Evolutionary conservation across 2,329 filamentous ascomycete species (phyloP).

Genomic region (Metarhizium album): DNA sequence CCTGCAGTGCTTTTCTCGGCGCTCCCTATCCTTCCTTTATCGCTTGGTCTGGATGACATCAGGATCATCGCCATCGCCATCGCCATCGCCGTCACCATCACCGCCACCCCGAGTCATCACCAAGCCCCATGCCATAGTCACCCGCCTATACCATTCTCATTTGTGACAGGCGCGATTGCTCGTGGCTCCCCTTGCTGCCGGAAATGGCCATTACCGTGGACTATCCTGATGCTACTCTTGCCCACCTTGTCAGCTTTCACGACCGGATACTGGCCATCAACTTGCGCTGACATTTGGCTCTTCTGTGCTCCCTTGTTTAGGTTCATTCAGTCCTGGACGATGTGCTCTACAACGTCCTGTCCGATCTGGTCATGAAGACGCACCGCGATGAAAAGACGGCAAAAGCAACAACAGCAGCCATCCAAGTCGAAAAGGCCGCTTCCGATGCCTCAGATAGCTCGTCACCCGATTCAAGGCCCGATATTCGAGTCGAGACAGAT

Average conservation of each 20-base stretch:
- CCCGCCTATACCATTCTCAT: background rate
- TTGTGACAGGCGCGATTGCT: background rate
- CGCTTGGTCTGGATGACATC: slow-evolving; percentile 1
- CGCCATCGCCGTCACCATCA: background rate
- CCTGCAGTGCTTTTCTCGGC: slow-evolving; percentile 1
- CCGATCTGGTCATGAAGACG: slow-evolving; percentile 61
- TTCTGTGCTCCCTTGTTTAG: slow-evolving; percentile 23
- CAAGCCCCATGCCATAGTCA: background rate
- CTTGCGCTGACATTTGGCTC: background rate
- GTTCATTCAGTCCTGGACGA: slow-evolving; percentile 62
- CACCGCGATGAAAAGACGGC: slow-evolving; percentile 73
- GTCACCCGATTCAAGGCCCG: slow-evolving; percentile 40
- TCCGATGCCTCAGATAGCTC: slow-evolving; percentile 43
- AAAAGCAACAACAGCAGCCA: slow-evolving; percentile 53
- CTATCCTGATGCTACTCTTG: background rate
- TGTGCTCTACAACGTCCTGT: slow-evolving; percentile 64
- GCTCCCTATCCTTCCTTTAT: background rate
- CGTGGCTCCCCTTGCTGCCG: background rate
- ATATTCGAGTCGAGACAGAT: slow-evolving; percentile 53
- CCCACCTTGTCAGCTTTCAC: background rate
- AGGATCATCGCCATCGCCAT: slow-evolving; percentile 2
- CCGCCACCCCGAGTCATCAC: background rate
- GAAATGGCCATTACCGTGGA: background rate
- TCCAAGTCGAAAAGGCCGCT: slow-evolving; percentile 52
- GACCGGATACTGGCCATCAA: slow-evolving; percentile 2